Evolutionary conservation across 176 grass and related monocot species (phyloP).

Genomic region (Eremochloa ophiuroides): DNA sequence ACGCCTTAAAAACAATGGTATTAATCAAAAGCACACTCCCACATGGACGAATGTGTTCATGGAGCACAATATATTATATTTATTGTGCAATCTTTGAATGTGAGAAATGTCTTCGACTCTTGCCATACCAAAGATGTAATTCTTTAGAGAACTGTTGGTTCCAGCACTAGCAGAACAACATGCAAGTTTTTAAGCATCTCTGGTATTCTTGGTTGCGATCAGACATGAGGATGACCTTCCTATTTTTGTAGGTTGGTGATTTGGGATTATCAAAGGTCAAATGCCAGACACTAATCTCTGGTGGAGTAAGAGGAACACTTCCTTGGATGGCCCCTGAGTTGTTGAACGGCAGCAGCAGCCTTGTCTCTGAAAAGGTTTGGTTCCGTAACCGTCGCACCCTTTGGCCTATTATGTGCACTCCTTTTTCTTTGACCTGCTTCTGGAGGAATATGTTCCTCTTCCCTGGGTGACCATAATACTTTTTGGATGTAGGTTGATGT

Average conservation of each 20-base stretch:
- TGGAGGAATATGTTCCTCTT: neutral
- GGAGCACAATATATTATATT: neutral
- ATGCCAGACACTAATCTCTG: slow-evolving; percentile 87
- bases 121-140: neutral
- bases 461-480: neutral
- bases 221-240: neutral
- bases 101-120: neutral
- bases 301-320: slow-evolving; percentile 93
- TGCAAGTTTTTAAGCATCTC: neutral
- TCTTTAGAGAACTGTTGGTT: slow-evolving; percentile 7
- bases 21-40: neutral
- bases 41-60: neutral
- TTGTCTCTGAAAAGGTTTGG: slow-evolving; percentile 90
- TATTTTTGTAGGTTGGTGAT: slow-evolving; percentile 80
- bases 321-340: slow-evolving; percentile 99
- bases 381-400: neutral
- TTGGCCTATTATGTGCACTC: neutral
- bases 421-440: neutral
- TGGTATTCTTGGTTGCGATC: neutral
- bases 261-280: slow-evolving; percentile 97
- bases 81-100: neutral
- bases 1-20: no score
- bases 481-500: slow-evolving; percentile 69
- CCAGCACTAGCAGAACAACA: neutral
- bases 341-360: slow-evolving; percentile 80